Evolutionary conservation across 139 green algal species (phyloP).

Genomic region (Coccomyxa sp.): DNA sequence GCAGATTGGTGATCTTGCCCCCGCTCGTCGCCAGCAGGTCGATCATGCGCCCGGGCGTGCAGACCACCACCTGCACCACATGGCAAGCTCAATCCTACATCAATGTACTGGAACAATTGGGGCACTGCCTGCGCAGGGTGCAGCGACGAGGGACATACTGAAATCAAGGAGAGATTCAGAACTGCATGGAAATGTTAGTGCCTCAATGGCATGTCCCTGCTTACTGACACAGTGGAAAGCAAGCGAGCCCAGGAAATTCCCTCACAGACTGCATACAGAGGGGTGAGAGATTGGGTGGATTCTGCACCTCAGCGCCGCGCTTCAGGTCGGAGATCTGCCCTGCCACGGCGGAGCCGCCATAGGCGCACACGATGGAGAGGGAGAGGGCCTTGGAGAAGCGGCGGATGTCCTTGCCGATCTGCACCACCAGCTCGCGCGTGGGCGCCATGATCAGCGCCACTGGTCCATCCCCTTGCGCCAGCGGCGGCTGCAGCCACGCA

Average conservation of each 20-base stretch:
- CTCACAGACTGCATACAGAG: no score
- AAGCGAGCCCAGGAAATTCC: no score
- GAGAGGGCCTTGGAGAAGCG: conserved; percentile 64
- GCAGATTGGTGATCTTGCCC: conserved; percentile 94
- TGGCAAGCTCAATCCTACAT: no score
- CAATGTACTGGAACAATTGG: no score
- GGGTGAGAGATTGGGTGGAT: neutral
- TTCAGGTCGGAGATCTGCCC: conserved; percentile 95
- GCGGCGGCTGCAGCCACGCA: neutral
- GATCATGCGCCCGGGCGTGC: conserved; percentile 97
- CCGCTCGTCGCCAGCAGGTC: conserved; percentile 86
- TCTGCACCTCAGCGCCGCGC: conserved; percentile 60
- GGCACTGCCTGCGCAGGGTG: neutral
- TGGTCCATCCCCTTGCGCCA: conserved; percentile 68
- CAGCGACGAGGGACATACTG: neutral
- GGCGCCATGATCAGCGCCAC: conserved; percentile 94
- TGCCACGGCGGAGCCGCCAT: conserved; percentile 84
- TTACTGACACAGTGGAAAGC: no score
- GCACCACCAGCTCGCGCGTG: conserved; percentile 87
- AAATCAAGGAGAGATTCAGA: no score
- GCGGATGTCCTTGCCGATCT: conserved; percentile 78
- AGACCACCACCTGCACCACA: conserved; percentile 71
- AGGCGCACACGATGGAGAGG: conserved; percentile 73
- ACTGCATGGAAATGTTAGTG: no score
- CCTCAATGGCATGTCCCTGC: no score